Base-by-base conservation (phyloP, 495 filamentous ascomycete genomes). In the Copromyces sp. region DNA sequence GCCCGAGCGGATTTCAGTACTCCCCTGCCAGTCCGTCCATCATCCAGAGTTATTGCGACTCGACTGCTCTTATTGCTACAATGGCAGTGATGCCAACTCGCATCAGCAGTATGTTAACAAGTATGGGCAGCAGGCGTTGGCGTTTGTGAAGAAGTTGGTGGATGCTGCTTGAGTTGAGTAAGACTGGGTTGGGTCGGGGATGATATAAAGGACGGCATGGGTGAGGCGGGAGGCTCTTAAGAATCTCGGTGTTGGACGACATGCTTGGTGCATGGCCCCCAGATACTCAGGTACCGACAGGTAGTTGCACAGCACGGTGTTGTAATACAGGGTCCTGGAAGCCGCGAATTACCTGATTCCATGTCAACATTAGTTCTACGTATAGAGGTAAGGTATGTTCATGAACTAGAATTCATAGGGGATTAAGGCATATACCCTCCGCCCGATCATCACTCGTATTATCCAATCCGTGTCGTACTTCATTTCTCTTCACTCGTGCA, bases 31-130 rank as follows among this genome's bases (percentile, higher is more conserved):
- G 72, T 73, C 70, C 80, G 3, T 72, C 59, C 72, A 88, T 86
- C 74, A 86, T 91, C 76, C 78, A 90, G 77, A 88, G 86, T 7
- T 91, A 90, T 83, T 91, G 89, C 77, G 89, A 91, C 80, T 80
- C 86, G 17, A 72, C 84, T 2, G 89, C 90, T 75, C 89, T 1
- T 90, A 89, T 80, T 91, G 89, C 84, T 90, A 88, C 82, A 89
- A 85, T 70, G 89, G 89, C 70, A 89, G 82, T 77, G 82, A 90
- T 76, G 81, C 82, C 6, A 83, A 85, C 71, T 84, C 84, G 14
- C 89, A 91, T 78, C 86, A 90, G 77, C 84, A 86, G 11, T 91
- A 91, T 73, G 89, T 86, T 61, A 81, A 77, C 70, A 86, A 87
- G 75, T 84, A 84, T 69, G 81, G 82, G 9, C 69, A 74, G 29